Evolutionary conservation across 768 basidiomycete species (phyloP).

Genomic region (Royoungia palumana): DNA sequence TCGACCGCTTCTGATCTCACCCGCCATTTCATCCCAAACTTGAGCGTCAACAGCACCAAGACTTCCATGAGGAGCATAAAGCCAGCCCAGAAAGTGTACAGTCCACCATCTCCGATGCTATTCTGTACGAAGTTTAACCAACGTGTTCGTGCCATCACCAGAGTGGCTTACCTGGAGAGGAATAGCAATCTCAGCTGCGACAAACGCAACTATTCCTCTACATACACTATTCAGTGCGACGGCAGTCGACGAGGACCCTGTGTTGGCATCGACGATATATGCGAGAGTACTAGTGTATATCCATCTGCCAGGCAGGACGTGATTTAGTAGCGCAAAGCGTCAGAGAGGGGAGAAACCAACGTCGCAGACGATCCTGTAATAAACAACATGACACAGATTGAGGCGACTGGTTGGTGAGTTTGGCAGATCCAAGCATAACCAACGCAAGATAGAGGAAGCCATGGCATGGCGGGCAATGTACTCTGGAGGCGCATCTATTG

Average conservation of each 20-base stretch:
- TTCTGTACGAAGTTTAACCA: conserved; percentile 8
- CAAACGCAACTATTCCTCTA: conserved; percentile 65
- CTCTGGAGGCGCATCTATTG: conserved; percentile 68
- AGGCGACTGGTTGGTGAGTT: conserved; percentile 60
- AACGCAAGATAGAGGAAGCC: conserved; percentile 54
- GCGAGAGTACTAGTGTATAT: conserved; percentile 70
- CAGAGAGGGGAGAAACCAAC: conserved; percentile 1
- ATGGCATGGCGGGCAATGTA: conserved; percentile 51
- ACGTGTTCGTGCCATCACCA: not conserved
- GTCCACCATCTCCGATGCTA: conserved; percentile 28
- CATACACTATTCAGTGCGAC: conserved; percentile 74
- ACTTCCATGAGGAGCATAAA: conserved; percentile 50
- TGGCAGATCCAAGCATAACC: conserved; percentile 77
- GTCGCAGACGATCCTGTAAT: conserved; percentile 61
- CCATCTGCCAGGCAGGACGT: conserved; percentile 33
- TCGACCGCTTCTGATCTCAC: conserved; percentile 46
- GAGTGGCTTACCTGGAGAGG: conserved; percentile 50
- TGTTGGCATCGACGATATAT: conserved; percentile 85
- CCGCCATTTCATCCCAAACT: conserved; percentile 62
- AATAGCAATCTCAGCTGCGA: conserved; percentile 73
- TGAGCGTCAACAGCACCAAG: conserved; percentile 54
- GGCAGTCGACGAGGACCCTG: conserved; percentile 74
- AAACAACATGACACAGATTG: conserved; percentile 71
- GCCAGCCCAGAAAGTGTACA: conserved; percentile 43
- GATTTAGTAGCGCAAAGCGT: not conserved